Evolutionary conservation across 208 protist genomes (phyloP).

Genomic region (Acanthamoeba quina): DNA sequence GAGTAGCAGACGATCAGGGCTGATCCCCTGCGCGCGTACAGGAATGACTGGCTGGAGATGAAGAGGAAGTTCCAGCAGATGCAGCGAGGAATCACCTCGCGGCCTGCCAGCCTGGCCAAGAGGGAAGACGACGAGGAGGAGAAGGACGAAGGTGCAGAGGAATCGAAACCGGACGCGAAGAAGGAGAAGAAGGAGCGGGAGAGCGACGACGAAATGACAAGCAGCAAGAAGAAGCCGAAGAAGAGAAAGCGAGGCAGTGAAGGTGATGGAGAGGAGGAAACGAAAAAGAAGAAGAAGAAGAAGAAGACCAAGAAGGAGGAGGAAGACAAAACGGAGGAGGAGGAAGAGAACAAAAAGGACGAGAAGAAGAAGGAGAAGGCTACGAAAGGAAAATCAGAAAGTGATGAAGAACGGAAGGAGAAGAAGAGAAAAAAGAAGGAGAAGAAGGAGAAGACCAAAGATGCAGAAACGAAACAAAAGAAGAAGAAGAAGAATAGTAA

Average conservation of each 20-base stretch:
- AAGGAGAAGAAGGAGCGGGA: not conserved
- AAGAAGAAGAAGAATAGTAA: not conserved
- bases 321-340: no score
- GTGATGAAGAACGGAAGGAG: not conserved
- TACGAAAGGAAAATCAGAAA: not conserved
- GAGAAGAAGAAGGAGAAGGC: conserved; percentile 51
- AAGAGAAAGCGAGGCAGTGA: not conserved
- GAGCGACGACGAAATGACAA: not conserved
- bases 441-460: not conserved
- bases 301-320: no score
- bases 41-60: conserved; percentile 15
- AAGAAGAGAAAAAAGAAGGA: not conserved
- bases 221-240: not conserved
- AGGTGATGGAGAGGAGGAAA: not conserved
- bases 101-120: not conserved
- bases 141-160: not conserved
- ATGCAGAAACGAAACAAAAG: not conserved
- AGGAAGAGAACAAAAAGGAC: not conserved
- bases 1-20: not conserved
- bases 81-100: conserved; percentile 8
- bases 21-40: not conserved
- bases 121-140: not conserved
- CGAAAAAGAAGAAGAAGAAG: conserved; percentile 1
- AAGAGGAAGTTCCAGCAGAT: conserved; percentile 43
- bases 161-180: not conserved